Evolutionary conservation across 2,329 filamentous ascomycete species (phyloP), one percentile per base, ranked within the genome.

Genomic region (Fusarium neocosmosporiellum): DNA sequence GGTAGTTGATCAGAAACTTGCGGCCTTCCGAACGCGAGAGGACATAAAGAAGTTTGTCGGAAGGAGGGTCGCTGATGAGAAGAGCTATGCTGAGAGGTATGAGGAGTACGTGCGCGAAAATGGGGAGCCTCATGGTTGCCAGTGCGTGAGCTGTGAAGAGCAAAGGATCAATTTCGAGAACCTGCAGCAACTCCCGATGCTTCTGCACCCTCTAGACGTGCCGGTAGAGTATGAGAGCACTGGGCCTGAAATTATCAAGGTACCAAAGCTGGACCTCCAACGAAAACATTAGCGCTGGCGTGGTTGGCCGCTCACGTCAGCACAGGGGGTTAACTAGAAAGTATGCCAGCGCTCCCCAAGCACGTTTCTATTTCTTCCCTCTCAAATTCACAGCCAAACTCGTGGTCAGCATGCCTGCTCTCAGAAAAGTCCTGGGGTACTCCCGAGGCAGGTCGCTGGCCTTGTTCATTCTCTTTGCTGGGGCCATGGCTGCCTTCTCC

Each of bases 341-440:
- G 22, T 4, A 31, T n/a, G 2, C 46, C 46, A 9, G 27, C 8
- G 7, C 46, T 14, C 20, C 27, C 18, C 7, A 20, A 20, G 4
- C 27, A 53, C 48, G 27, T 1, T 20, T 31, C 20, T 8, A n/a
- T 14, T 14, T 1, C 27, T 29, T 53, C 18, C 11, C 4, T 31
- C 7, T 3, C 5, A 20, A 53, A 14, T 20, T 31, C 3, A 5
- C 11, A 31, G 11, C 13, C 18, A n/a, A 20, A 20, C 6, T 31
- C 18, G 10, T 54, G 9, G 6, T 0, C 9, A 22, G 4, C 4
- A 71, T 71, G 61, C 22, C 20, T 8, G 5, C 58, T 14, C 39
- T 71, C 0, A 36, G 63, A 13, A 5, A 20, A 3, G 22, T 43
- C 9, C 67, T 70, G 4, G 68, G 67, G 1, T 70, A 67, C 13